A percentile compares a stretch with the other conserved stretches of the same genome.
Conservation (phyloP, 139 green algal species). For the Asterochloris sp. region DNA sequence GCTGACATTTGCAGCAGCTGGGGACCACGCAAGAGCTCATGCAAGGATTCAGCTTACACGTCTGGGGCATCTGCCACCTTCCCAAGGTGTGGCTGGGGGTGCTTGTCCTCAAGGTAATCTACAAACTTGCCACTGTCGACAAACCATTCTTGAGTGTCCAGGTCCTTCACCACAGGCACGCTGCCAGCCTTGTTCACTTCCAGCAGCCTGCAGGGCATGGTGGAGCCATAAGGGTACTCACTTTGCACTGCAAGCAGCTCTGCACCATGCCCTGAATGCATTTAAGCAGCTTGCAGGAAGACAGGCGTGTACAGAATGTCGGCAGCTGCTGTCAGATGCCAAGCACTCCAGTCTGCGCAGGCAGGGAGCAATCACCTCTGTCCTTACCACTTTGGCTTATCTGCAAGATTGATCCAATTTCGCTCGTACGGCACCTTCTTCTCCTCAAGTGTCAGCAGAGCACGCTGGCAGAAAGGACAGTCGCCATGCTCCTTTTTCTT, state of each 20-base stretch:
- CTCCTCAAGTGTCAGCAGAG: slow-evolving; percentile 75
- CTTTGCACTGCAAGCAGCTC: not conserved
- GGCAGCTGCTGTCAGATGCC: not conserved
- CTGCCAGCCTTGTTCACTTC: slow-evolving; percentile 61
- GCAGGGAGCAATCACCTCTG: not conserved
- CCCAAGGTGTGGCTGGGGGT: slow-evolving; percentile 53
- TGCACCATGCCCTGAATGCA: too few species aligned
- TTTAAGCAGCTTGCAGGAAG: too few species aligned
- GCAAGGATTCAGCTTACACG: slow-evolving; percentile 31
- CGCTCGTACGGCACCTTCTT: slow-evolving; percentile 71
- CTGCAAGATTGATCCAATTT: slow-evolving; percentile 70
- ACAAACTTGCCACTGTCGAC: slow-evolving; percentile 65
- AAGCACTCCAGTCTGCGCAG: not conserved
- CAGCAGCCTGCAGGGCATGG: slow-evolving; percentile 17
- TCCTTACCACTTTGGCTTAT: slow-evolving; percentile 83
- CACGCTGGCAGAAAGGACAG: slow-evolving; percentile 87
- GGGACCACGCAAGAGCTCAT: not conserved
- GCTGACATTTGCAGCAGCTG: not conserved
- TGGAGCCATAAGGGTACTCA: not conserved
- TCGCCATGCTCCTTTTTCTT: slow-evolving; percentile 44
- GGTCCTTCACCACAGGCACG: slow-evolving; percentile 79
- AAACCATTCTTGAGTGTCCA: slow-evolving; percentile 47
- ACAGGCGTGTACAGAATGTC: too few species aligned
- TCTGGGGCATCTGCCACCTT: slow-evolving; percentile 32
- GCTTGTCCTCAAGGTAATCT: slow-evolving; percentile 67